Evolutionary conservation across 371 early-diverging fungal species (phyloP).

Genomic region (Parasitella parasitica): DNA sequence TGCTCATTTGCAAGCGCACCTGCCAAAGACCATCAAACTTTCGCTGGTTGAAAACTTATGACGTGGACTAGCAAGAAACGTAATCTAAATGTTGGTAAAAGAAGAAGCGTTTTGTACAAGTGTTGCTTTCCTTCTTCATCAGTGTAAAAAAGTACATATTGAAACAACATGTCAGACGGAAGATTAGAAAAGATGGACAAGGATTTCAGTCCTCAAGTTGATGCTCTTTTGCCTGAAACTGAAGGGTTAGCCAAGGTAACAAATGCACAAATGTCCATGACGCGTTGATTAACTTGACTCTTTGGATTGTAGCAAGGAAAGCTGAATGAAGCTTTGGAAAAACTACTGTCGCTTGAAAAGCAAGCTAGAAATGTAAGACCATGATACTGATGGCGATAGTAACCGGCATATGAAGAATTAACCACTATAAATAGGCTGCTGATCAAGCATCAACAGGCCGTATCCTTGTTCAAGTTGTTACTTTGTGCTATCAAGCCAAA

Average conservation of each 20-base stretch:
- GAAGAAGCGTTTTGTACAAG: not conserved
- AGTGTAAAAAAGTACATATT: not conserved
- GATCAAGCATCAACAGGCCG: constrained; percentile 88
- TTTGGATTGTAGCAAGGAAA: constrained; percentile 57
- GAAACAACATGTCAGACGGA: constrained; percentile 52
- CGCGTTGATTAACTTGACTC: not conserved
- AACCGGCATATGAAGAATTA: too few relatives aligned
- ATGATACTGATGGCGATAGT: too few relatives aligned
- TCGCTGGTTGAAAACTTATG: constrained; percentile 1
- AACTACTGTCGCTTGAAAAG: constrained; percentile 79
- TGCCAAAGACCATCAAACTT: not conserved
- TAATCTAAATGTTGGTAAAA: not conserved
- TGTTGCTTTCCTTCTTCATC: not conserved
- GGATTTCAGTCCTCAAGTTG: constrained; percentile 84
- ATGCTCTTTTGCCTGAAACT: constrained; percentile 77
- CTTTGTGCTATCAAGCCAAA: constrained; percentile 68
- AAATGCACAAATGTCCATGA: not conserved
- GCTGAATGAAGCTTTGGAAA: constrained; percentile 81
- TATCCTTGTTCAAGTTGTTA: constrained; percentile 79
- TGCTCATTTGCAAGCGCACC: not conserved
- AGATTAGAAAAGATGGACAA: constrained; percentile 87
- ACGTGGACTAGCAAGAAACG: constrained; percentile 1
- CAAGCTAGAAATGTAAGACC: constrained; percentile 88
- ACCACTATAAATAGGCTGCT: constrained; percentile 57
- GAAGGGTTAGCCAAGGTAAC: constrained; percentile 69